phyloP scores from a whole-genome alignment of 805 yeast species.

The Wickerhamomyces rabaulensis region DNA sequence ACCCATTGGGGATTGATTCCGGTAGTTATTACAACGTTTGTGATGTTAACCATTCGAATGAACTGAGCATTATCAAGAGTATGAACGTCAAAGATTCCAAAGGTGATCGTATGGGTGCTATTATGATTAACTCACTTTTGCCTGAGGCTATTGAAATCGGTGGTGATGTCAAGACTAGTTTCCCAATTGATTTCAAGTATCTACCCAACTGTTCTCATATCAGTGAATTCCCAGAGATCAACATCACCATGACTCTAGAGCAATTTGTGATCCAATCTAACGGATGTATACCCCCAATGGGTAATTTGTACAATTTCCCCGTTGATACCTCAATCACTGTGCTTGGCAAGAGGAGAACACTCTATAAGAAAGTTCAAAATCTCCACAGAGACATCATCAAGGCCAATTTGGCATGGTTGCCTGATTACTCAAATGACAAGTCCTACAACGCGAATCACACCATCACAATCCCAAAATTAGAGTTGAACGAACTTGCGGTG shows the following conservation, averaged over 20 bases:
- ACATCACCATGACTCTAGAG: neutral
- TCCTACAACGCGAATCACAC: conserved; percentile 1
- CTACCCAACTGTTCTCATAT: conserved; percentile 2
- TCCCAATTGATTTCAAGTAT: conserved; percentile 9
- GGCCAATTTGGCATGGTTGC: conserved; percentile 10
- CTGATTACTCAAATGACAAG: conserved; percentile 9
- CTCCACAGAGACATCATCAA: neutral
- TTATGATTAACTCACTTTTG: conserved; percentile 8
- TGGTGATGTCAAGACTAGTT: neutral
- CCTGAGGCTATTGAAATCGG: conserved; percentile 8
- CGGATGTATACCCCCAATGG: conserved; percentile 7
- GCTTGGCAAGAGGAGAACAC: neutral
- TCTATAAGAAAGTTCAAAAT: neutral
- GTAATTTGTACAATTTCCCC: neutral
- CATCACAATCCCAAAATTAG: conserved; percentile 9
- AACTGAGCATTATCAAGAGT: conserved; percentile 9
- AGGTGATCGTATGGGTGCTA: conserved; percentile 3
- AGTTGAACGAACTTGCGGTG: conserved; percentile 6
- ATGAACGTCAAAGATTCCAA: conserved; percentile 5
- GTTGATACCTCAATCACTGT: neutral
- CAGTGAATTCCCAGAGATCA: conserved; percentile 1
- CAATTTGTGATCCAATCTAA: conserved; percentile 15
- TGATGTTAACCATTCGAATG: conserved; percentile 9
- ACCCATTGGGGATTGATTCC: conserved; percentile 2
- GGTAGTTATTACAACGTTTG: conserved; percentile 9